phyloP scores from a whole-genome alignment of 2,329 filamentous ascomycete genomes.

The Lasiodiplodia hormozganensis region DNA sequence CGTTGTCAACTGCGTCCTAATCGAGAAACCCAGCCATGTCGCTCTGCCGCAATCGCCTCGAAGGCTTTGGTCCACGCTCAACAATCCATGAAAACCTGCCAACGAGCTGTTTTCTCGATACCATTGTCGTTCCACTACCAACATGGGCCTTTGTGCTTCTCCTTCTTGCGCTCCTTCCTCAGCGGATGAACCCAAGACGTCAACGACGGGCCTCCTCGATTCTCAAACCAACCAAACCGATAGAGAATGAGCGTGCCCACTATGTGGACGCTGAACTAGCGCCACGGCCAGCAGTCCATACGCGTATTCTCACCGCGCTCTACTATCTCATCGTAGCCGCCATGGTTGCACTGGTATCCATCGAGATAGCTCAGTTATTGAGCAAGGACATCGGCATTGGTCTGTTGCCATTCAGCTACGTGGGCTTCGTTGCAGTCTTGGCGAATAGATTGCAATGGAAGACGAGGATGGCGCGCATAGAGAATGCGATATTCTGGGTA shows the following conservation, averaged over 20 bases:
- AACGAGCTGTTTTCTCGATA: conserved; percentile 47
- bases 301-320: conserved; percentile 29
- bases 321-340: conserved; percentile 42
- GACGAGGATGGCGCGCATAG: conserved; percentile 36
- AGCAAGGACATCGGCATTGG: conserved; percentile 42
- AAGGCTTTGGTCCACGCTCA: conserved; percentile 45
- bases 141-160: conserved; percentile 41
- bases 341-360: conserved; percentile 41
- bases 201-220: conserved; percentile 8
- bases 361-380: conserved; percentile 44
- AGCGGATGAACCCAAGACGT: conserved; percentile 6
- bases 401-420: conserved; percentile 44
- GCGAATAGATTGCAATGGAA: conserved; percentile 33
- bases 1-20: neutral
- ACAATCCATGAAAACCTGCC: conserved; percentile 42
- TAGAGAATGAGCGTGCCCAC: conserved; percentile 19
- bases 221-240: conserved; percentile 17
- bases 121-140: conserved; percentile 45
- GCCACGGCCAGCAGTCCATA: conserved; percentile 11
- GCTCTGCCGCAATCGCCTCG: conserved; percentile 41
- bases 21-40: conserved; percentile 20
- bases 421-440: conserved; percentile 40
- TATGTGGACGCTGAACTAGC: neutral
- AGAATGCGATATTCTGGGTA: conserved; percentile 41
- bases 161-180: conserved; percentile 36